Percentiles rank a stretch among this genome's conserved stretches.
These are phyloP conservation scores for Hyphopichia khmerensis DNA, from an alignment of 1,139 yeast species.

Conservation along the genomic window DNA sequence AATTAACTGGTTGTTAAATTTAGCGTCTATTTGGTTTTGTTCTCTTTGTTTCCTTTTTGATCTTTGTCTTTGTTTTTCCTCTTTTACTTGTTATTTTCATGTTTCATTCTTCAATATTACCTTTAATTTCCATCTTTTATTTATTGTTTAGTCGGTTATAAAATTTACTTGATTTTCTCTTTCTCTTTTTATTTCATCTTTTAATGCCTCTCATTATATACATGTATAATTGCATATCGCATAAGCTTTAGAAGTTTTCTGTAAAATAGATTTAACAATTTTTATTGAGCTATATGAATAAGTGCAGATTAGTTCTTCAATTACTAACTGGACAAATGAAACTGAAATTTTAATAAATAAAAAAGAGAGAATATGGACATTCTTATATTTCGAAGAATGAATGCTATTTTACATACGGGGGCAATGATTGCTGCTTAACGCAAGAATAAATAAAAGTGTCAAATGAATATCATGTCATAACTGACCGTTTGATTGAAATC, in stretches of 20 bases:
- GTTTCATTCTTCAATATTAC: neutral
- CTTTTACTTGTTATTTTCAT: neutral
- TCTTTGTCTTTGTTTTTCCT: neutral
- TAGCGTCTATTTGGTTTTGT: neutral
- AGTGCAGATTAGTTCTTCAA: too few relatives aligned
- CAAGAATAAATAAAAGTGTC: neutral
- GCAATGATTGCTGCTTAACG: neutral
- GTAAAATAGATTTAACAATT: too few relatives aligned
- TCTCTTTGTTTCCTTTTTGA: neutral
- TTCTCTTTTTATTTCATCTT: too few relatives aligned
- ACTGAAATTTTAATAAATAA: neutral
- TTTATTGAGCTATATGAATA: too few relatives aligned
- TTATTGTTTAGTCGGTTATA: neutral
- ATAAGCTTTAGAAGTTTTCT: too few relatives aligned
- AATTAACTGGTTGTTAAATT: constrained; percentile 7
- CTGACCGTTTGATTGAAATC: too few relatives aligned
- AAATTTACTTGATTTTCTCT: too few relatives aligned
- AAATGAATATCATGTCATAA: too few relatives aligned
- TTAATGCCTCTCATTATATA: too few relatives aligned
- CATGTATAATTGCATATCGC: too few relatives aligned
- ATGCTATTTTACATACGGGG: neutral
- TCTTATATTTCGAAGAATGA: neutral
- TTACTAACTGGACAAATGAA: too few relatives aligned
- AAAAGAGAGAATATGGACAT: neutral
- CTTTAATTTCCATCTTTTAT: neutral